Conservation (phyloP, 1,284 basidiomycete genomes). For the Microstroma glucosiphilum region DNA sequence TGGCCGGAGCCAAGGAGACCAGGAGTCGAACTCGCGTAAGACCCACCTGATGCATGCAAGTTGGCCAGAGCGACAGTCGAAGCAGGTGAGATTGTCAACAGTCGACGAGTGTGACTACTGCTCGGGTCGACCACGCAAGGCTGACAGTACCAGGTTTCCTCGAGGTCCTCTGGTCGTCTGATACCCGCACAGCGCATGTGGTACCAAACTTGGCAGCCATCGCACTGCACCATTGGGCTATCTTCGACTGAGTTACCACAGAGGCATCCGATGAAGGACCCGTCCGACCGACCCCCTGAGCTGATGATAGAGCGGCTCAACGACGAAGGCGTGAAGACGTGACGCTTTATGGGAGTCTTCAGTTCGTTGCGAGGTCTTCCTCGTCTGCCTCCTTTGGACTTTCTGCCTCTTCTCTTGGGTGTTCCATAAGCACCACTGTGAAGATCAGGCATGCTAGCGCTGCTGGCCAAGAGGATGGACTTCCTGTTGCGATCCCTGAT, state of each 20-base stretch:
- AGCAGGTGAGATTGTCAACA: not conserved
- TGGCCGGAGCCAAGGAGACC: not conserved
- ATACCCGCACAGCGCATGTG: constrained; percentile 48
- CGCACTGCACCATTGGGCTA: constrained; percentile 49
- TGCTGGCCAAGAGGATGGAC: constrained; percentile 6
- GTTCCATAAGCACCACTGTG: constrained; percentile 11
- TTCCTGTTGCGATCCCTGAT: constrained; percentile 34
- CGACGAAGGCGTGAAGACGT: constrained; percentile 14
- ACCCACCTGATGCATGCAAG: not conserved
- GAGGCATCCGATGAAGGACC: constrained; percentile 29
- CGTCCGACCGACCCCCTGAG: constrained; percentile 19
- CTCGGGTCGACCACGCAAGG: not conserved
- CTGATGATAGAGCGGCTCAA: constrained; percentile 25
- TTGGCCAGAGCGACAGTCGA: not conserved
- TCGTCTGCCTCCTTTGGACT: constrained; percentile 15
- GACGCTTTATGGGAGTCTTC: not conserved
- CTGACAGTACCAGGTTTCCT: constrained; percentile 47
- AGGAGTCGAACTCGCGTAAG: too few relatives aligned
- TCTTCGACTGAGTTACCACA: constrained; percentile 30
- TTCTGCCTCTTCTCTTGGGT: constrained; percentile 20
- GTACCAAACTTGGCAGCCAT: constrained; percentile 46
- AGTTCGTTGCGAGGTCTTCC: constrained; percentile 7
- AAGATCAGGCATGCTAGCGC: constrained; percentile 12
- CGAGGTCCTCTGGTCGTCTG: constrained; percentile 35
- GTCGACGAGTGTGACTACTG: not conserved